A percentile compares a stretch with the other conserved stretches of the same genome.
Conservation (phyloP, 352 stramenopile genomes). For the Pythium sp. region DNA sequence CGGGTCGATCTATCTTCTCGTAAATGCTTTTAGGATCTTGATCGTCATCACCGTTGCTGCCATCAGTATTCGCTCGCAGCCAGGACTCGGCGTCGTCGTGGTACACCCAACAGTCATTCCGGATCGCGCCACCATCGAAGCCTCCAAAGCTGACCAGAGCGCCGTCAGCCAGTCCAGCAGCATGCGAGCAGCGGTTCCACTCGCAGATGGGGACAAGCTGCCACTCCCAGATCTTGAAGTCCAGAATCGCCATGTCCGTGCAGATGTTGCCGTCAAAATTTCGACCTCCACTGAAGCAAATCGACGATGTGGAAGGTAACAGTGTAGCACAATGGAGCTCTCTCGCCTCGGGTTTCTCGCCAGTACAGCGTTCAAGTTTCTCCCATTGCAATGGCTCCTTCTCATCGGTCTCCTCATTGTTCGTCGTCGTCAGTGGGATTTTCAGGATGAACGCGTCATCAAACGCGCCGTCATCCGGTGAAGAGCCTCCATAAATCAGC, state of each 20-base stretch:
- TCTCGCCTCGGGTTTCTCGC: conserved; percentile 36
- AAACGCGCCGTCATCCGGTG: conserved; percentile 45
- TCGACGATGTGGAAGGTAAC: conserved; percentile 10
- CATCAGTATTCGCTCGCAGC: conserved; percentile 16
- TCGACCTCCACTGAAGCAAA: conserved; percentile 51
- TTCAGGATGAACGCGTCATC: conserved; percentile 56
- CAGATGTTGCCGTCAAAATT: conserved; percentile 53
- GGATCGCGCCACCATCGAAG: conserved; percentile 47
- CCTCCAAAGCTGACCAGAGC: conserved; percentile 50
- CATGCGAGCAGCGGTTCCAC: conserved; percentile 54
- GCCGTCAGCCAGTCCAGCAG: conserved; percentile 24
- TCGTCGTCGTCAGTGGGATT: conserved; percentile 16
- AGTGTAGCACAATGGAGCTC: conserved; percentile 47
- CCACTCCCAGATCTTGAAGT: conserved; percentile 40
- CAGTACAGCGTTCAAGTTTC: conserved; percentile 16
- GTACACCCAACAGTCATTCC: conserved; percentile 45
- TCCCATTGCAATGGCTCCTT: conserved; percentile 28
- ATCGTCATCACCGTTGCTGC: no score
- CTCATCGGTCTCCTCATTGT: not conserved
- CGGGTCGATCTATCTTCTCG: conserved; percentile 11
- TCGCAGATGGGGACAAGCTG: conserved; percentile 50
- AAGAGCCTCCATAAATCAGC: conserved; percentile 63
- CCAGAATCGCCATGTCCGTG: conserved; percentile 52
- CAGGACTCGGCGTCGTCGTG: conserved; percentile 45
- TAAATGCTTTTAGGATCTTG: not conserved